These are phyloP conservation scores for Pseudocercospora fijiensis DNA, from an alignment of 2,329 filamentous ascomycete genomes.

Conservation along the genomic window DNA sequence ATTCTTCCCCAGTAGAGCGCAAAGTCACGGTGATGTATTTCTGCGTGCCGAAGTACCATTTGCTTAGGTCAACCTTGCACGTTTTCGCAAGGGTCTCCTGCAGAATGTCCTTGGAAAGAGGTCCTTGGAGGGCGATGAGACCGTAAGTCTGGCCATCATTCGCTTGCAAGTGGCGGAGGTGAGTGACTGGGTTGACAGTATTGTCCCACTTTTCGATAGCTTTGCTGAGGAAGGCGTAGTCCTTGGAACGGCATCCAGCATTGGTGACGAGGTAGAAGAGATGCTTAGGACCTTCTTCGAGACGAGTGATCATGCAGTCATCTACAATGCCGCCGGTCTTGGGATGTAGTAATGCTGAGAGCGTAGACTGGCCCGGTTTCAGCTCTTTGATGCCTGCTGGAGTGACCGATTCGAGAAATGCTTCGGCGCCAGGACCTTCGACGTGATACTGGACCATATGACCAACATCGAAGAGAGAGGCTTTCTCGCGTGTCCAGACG, in stretches of 20 bases:
- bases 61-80: conserved; percentile 54
- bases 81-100: conserved; percentile 58
- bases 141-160: conserved; percentile 62
- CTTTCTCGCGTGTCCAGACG: conserved; percentile 81
- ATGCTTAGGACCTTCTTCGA: conserved; percentile 53
- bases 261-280: conserved; percentile 94
- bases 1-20: conserved; percentile 47
- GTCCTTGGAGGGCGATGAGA: conserved; percentile 86
- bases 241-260: conserved; percentile 86
- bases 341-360: conserved; percentile 80
- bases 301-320: conserved; percentile 83
- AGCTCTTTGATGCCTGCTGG: conserved; percentile 70
- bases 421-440: conserved; percentile 73
- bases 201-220: conserved; percentile 64
- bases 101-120: conserved; percentile 69
- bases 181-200: conserved; percentile 45
- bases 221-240: conserved; percentile 70
- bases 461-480: conserved; percentile 91
- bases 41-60: conserved; percentile 79
- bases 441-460: conserved; percentile 94
- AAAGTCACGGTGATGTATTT: conserved; percentile 65
- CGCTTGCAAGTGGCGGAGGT: conserved; percentile 34
- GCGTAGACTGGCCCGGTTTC: conserved; percentile 66
- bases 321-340: conserved; percentile 88
- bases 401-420: conserved; percentile 80